A percentile compares a stretch with the other conserved stretches of the same genome.
Conservation (phyloP, 768 basidiomycete genomes). For the Mycena crocata region DNA sequence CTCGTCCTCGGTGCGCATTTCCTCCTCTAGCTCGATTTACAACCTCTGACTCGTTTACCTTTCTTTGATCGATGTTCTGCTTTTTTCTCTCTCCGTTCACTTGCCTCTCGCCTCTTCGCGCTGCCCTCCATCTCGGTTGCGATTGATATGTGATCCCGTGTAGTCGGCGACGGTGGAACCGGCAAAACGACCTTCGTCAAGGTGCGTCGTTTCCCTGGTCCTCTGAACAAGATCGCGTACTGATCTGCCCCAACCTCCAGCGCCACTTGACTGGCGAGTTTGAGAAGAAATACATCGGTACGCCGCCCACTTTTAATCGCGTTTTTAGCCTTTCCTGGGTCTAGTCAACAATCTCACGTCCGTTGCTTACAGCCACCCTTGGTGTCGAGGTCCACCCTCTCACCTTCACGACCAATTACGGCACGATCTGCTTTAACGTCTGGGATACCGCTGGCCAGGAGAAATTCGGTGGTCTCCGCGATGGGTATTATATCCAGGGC, state of each 20-base stretch:
- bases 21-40: conserved; percentile 31
- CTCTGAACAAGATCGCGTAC: conserved; percentile 60
- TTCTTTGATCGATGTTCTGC: conserved; percentile 67
- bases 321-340: conserved; percentile 30
- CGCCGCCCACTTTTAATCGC: conserved; percentile 41
- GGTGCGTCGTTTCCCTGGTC: conserved; percentile 56
- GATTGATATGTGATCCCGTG: conserved; percentile 37
- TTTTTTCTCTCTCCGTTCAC: conserved; percentile 33
- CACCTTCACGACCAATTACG: conserved; percentile 96
- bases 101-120: conserved; percentile 30
- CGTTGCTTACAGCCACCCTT: conserved; percentile 81
- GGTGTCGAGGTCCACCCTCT: conserved; percentile 99
- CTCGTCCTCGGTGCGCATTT: conserved; percentile 90
- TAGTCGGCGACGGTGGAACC: conserved; percentile 96
- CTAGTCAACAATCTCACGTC: conserved; percentile 34
- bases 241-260: conserved; percentile 67
- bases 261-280: conserved; percentile 99
- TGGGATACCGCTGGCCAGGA: conserved; percentile 99
- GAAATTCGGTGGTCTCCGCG: conserved; percentile 98
- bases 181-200: conserved; percentile 99
- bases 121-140: conserved; percentile 27
- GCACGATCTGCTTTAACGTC: conserved; percentile 99
- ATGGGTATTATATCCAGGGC: conserved; percentile 96
- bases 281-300: conserved; percentile 99
- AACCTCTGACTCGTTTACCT: conserved; percentile 44